Base-by-base conservation (phyloP, 2,329 filamentous ascomycete species). In the Stemphylium lycopersici region DNA sequence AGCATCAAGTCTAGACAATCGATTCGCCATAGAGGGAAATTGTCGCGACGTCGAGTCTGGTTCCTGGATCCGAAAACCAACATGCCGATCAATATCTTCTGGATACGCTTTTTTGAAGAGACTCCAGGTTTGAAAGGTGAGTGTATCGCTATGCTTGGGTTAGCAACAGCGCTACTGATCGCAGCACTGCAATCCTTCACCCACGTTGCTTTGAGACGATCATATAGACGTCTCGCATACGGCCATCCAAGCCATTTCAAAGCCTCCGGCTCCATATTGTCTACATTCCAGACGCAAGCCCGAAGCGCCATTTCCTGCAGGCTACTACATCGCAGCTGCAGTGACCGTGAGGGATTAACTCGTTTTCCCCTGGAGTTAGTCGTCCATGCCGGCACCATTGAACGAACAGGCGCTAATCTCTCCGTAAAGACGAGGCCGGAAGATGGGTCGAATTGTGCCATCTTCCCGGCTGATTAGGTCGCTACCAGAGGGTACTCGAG, bases 371-470 rank as follows among this genome's bases (percentile, higher is more conserved):
- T 43, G 16, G 52, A 54, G 32, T 54, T 48, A 22, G 44, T 59
- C 22, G 52, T 38, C 66, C 66, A 68, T 32, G 31, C 52, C 11
- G 58, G 48, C 20, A 62, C 40, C 64, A 66, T 68, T 15, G 66
- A 65, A 12, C 36, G 42, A 13, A 61, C 59, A 11, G 39, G 38
- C 7, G 41, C 26, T 31, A 53, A 52, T 3, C 45, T 57, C 3
- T 68, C 61, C 10, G 45, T 56, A 40, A 59, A 68, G 33, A 67
- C 59, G 12, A 62, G 61, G 7, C 66, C 64, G 5, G 58, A 56
- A 6, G 50, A 49, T 6, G 32, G 29, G n/a, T 55, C 40, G 36
- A 51, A 58, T 11, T 41, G 22, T 31, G 48, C 26, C 57, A 60
- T 60, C 29, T 26, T 39, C 31, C 15, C 31, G 20, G 6, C 7